These are phyloP conservation scores for Tremella yokohamensis DNA, from an alignment of 768 basidiomycete genomes.

Conservation along the genomic window DNA sequence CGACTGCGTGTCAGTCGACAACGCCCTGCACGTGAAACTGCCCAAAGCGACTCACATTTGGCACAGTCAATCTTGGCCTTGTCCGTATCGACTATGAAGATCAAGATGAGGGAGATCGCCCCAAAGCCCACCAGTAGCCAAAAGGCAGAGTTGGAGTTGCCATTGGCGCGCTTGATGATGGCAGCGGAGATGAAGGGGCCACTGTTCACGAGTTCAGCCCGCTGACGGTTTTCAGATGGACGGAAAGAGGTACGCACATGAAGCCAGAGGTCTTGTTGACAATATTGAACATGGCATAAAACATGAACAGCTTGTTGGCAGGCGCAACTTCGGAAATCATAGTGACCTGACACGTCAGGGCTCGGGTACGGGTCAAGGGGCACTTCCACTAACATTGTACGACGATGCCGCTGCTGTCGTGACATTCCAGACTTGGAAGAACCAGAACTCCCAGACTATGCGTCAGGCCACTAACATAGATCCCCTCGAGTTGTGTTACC, in stretches of 20 bases:
- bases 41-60: conserved; percentile 12
- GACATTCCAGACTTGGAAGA: conserved; percentile 9
- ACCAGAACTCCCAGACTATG: conserved; percentile 18
- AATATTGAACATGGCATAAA: conserved; percentile 17
- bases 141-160: conserved; percentile 17
- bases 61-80: conserved; percentile 24
- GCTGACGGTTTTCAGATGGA: background rate
- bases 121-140: conserved; percentile 21
- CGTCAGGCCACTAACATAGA: too few relatives aligned
- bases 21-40: background rate
- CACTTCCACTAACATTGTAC: background rate
- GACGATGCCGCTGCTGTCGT: conserved; percentile 3
- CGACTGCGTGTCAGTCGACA: conserved; percentile 4
- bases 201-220: conserved; percentile 1
- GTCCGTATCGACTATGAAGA: conserved; percentile 16
- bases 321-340: conserved; percentile 19
- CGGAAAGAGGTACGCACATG: conserved; percentile 11
- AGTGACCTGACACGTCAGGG: conserved; percentile 6
- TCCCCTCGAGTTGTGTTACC: background rate
- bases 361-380: too few relatives aligned
- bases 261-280: conserved; percentile 19
- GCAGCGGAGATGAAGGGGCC: conserved; percentile 15
- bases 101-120: background rate
- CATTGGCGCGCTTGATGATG: conserved; percentile 17
- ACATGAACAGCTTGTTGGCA: conserved; percentile 17